These are phyloP conservation scores for Phyllostachys edulis DNA, from an alignment of 176 grass and related monocot species.

Conservation along the genomic window DNA sequence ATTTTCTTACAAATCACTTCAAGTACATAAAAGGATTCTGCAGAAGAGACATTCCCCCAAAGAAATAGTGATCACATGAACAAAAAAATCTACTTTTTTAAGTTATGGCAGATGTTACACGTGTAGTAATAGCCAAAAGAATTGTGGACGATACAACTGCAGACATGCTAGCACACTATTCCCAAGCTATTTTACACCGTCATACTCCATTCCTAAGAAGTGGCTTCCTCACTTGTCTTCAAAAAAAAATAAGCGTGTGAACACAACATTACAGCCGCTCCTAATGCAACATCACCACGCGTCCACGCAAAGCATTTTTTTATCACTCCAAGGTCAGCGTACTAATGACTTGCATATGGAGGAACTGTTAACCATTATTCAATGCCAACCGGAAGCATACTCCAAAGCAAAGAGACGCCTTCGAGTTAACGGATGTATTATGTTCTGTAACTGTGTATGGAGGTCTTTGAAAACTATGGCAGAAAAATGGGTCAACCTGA, in stretches of 20 bases:
- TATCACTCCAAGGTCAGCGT: background rate
- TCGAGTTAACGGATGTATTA: conserved; percentile 39
- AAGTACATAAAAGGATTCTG: conserved; percentile 11
- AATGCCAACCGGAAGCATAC: background rate
- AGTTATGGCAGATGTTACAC: conserved; percentile 18
- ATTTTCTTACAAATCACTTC: background rate
- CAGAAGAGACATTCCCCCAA: background rate
- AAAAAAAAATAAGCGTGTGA: background rate
- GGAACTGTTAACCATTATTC: conserved; percentile 24
- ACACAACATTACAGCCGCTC: background rate
- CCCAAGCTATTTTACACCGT: conserved; percentile 39
- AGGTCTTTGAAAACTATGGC: conserved; percentile 25
- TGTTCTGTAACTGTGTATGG: conserved; percentile 42
- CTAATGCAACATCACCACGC: conserved; percentile 16
- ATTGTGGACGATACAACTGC: conserved; percentile 14
- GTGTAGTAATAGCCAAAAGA: conserved; percentile 19
- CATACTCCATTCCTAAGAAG: conserved; percentile 14
- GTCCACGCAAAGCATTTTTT: conserved; percentile 7
- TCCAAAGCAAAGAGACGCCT: conserved; percentile 3
- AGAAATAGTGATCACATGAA: background rate
- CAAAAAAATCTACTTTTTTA: background rate
- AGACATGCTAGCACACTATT: conserved; percentile 21
- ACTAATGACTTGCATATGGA: background rate
- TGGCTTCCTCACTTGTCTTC: background rate
- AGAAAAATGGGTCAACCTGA: conserved; percentile 47